Evolutionary conservation across 257 asterid species (phyloP).

Genomic region (Solanum ahanhuiri): DNA sequence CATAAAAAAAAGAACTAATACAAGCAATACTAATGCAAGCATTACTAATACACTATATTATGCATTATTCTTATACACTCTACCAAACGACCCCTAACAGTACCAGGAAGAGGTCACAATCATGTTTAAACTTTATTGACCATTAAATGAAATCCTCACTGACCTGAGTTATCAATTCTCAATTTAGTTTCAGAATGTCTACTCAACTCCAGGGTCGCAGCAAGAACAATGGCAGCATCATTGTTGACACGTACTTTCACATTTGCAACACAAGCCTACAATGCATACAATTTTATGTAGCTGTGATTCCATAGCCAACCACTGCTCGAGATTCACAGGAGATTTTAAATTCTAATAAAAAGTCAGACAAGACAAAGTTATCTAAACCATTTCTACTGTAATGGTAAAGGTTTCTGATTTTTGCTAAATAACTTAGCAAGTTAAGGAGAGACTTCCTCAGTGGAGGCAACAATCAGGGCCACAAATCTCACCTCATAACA

Average conservation of each 20-base stretch:
- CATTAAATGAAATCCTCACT: not conserved
- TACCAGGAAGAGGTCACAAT: not conserved
- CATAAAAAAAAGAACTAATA: no score
- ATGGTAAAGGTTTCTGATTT: not conserved
- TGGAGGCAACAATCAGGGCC: not conserved
- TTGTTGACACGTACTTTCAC: slow-evolving; percentile 37
- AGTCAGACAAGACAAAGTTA: not conserved
- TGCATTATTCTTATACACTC: no score
- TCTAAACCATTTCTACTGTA: not conserved
- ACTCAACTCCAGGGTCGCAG: slow-evolving; percentile 55
- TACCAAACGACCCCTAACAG: no score
- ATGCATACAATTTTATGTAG: not conserved
- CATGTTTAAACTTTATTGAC: not conserved
- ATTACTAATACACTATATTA: no score
- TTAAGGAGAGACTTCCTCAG: not conserved
- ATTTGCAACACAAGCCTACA: slow-evolving; percentile 61
- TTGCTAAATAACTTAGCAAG: not conserved
- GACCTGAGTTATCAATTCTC: slow-evolving; percentile 58
- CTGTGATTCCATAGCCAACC: not conserved
- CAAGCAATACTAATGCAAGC: no score
- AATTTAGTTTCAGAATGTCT: slow-evolving; percentile 30
- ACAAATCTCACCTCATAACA: not conserved
- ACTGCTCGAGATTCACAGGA: not conserved
- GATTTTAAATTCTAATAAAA: not conserved
- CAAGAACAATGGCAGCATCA: slow-evolving; percentile 63